Evolutionary conservation across 371 early-diverging fungal genomes (phyloP), one percentile per base, ranked within the genome.

Genomic region (Parasitella parasitica): DNA sequence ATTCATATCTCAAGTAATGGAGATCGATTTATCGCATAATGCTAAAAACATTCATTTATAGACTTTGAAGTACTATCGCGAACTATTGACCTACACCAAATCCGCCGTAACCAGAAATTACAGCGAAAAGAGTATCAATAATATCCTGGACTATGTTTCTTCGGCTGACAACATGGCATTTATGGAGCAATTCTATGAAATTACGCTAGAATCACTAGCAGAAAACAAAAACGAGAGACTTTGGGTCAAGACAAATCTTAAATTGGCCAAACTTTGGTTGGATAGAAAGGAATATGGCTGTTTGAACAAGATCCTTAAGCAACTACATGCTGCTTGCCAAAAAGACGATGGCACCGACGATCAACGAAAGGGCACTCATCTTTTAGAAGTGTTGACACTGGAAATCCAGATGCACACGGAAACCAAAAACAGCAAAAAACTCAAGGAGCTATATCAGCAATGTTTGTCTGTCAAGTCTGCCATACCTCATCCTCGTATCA

Each of bases 41-140:
- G n/a, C 46, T 13, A 12, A 24, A 6, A 18, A 28, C 28, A 5
- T 37, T 7, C 32, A 4, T 48, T 36, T 22, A 7, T 71, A 92
- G 92, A 88, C 93, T 1, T 70, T 95, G 7, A 71, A 78, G 54
- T 83, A 89, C 70, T 97, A 97, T 72, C 73, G 81, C 20, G 75
- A 88, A 51, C 81, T 97, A 26, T 78, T 97, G 9, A 88, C 86
- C 0, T 95, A 91, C 69, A 86, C 88, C 38, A 89, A 92, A 69
- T 78, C 85, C 4, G 91, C 93, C 0, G 94, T 95, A 7, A 89
- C 96, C 2, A 86, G 94, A 56, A 96, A 95, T 77, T 92, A 96
- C 62, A 89, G 93, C 70, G 98, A 98, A 70, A 98, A 97, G 81
- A 90, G 90, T 67, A 95, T 98, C 81, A 96, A 96, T 84, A 94